A percentile compares a stretch with the other conserved stretches of the same genome.
Conservation (phyloP, 2,329 filamentous ascomycete species). For the Talaromyces sp. region DNA sequence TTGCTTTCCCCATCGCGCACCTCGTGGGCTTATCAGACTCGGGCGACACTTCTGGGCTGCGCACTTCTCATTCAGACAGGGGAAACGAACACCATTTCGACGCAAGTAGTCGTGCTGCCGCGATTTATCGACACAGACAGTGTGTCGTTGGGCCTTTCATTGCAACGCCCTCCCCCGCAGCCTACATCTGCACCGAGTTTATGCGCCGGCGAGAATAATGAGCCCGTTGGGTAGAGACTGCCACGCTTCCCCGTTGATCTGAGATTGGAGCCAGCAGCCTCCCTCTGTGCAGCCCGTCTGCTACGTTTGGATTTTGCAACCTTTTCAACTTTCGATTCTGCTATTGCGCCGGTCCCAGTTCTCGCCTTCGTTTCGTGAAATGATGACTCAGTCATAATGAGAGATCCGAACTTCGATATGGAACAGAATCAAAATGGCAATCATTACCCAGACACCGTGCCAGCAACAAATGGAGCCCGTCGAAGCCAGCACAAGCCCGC, state of each 20-base stretch:
- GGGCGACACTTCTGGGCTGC: background rate
- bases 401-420: constrained; percentile 30
- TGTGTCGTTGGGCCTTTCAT: background rate
- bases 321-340: background rate
- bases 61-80: background rate
- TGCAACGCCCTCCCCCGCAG: background rate
- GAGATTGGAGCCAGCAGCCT: background rate
- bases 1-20: background rate
- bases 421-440: constrained; percentile 20
- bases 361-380: constrained; percentile 10
- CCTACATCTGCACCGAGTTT: background rate
- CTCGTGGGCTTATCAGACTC: background rate
- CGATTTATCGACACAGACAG: background rate
- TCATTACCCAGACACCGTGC: constrained; percentile 21
- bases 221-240: background rate
- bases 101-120: background rate
- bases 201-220: background rate
- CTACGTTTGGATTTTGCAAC: background rate
- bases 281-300: background rate
- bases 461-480: constrained; percentile 23
- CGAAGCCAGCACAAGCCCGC: constrained; percentile 15
- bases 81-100: background rate
- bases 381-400: constrained; percentile 30
- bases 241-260: background rate
- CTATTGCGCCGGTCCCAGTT: no score